Conservation (phyloP, 1,139 yeast genomes). For the Suhomyces atakaporum region DNA sequence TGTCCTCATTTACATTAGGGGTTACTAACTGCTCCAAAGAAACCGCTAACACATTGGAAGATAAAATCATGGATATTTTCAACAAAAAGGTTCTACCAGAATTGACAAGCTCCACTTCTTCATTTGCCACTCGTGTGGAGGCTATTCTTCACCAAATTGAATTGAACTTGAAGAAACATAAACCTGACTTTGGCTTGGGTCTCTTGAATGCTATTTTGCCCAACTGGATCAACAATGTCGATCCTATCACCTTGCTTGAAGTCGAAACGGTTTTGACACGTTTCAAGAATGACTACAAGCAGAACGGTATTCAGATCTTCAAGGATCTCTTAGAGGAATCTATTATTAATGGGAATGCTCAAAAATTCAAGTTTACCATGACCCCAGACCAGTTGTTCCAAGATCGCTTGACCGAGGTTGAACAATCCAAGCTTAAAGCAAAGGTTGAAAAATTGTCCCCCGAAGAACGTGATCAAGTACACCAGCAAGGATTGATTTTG, state of each 20-base stretch:
- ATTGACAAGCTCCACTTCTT: conserved; percentile 42
- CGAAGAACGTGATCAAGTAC: conserved; percentile 60
- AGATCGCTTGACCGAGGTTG: conserved; percentile 52
- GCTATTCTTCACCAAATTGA: conserved; percentile 91
- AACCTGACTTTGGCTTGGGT: conserved; percentile 87
- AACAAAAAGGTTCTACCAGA: conserved; percentile 39
- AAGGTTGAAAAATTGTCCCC: conserved; percentile 50
- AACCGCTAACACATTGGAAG: conserved; percentile 48
- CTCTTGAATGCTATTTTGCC: conserved; percentile 74
- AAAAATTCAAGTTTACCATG: conserved; percentile 71
- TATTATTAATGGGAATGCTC: conserved; percentile 51
- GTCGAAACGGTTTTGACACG: conserved; percentile 60
- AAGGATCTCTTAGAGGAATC: conserved; percentile 56
- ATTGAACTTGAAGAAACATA: conserved; percentile 78
- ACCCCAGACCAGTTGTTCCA: conserved; percentile 63
- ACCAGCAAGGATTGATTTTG: conserved; percentile 58
- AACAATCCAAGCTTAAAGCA: conserved; percentile 49
- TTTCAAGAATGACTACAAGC: conserved; percentile 61
- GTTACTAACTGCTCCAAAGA: conserved; percentile 68
- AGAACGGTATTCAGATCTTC: conserved; percentile 59
- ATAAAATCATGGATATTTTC: conserved; percentile 47
- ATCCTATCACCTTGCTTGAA: conserved; percentile 66
- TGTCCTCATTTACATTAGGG: conserved; percentile 81
- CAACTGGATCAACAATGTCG: conserved; percentile 78
- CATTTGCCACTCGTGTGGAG: conserved; percentile 66